Conservation (phyloP, 805 yeast species). For the Komagataella pastoris region DNA sequence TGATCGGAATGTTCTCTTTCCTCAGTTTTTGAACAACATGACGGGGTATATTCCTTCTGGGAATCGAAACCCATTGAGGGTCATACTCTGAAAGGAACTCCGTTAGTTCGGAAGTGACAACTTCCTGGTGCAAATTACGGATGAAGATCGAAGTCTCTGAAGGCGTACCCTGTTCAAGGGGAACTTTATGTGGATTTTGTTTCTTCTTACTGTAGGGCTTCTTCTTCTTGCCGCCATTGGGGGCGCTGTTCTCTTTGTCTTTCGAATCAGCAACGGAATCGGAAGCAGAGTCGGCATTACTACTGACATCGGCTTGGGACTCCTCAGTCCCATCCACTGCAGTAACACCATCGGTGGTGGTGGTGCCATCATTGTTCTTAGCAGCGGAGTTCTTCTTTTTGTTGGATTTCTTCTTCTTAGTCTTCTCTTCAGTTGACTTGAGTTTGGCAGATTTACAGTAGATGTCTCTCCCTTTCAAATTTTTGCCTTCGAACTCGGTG, state of each 20-base stretch:
- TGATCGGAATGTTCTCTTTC: slow-evolving; percentile 30
- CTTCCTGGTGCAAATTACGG: slow-evolving; percentile 42
- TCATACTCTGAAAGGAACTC: slow-evolving; percentile 31
- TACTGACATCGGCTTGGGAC: background rate
- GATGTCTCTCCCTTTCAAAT: slow-evolving; percentile 23
- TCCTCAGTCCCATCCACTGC: slow-evolving; percentile 4
- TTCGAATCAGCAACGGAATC: background rate
- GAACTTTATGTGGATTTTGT: slow-evolving; percentile 8
- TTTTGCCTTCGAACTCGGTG: slow-evolving; percentile 13
- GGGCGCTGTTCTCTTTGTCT: background rate
- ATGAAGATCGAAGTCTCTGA: slow-evolving; percentile 49
- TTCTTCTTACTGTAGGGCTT: slow-evolving; percentile 11
- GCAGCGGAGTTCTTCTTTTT: slow-evolving; percentile 1
- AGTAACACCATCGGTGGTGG: background rate
- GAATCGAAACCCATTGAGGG: slow-evolving; percentile 48
- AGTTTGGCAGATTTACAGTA: slow-evolving; percentile 33
- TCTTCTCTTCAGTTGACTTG: slow-evolving; percentile 5
- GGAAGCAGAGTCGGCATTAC: slow-evolving; percentile 2
- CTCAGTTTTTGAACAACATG: slow-evolving; percentile 28
- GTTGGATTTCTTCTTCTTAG: slow-evolving; percentile 6
- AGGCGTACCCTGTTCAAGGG: slow-evolving; percentile 34
- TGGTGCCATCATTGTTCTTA: slow-evolving; percentile 2
- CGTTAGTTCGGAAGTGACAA: slow-evolving; percentile 30
- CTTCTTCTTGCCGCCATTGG: slow-evolving; percentile 2
- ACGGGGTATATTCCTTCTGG: slow-evolving; percentile 33